A percentile compares a stretch with the other conserved stretches of the same genome.
These are phyloP conservation scores for Fusarium graminum DNA, from an alignment of 2,329 filamentous ascomycete genomes.

Conservation along the genomic window DNA sequence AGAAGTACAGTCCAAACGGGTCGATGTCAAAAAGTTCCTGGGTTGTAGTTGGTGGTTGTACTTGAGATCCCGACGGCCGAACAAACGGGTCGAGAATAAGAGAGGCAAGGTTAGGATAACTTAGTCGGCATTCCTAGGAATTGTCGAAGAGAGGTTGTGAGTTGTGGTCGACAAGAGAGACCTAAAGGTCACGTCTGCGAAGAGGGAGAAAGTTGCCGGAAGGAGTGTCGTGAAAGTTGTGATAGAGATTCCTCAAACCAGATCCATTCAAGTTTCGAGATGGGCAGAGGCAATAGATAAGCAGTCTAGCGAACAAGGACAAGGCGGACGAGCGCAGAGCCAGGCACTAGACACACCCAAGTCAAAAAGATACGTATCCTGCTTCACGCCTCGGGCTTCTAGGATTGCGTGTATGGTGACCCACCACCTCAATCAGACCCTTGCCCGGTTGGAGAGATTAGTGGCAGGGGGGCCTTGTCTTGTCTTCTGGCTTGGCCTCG, in stretches of 20 bases:
- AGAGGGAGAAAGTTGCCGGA: slow-evolving; percentile 49
- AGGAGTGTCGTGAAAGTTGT: slow-evolving; percentile 57
- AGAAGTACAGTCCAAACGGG: slow-evolving; percentile 49
- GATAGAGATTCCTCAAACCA: slow-evolving; percentile 47
- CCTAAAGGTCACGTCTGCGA: slow-evolving; percentile 48
- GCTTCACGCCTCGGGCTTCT: slow-evolving; percentile 49
- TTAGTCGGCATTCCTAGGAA: slow-evolving; percentile 38
- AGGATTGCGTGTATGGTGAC: slow-evolving; percentile 55
- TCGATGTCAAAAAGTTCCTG: slow-evolving; percentile 41
- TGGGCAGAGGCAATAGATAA: slow-evolving; percentile 47
- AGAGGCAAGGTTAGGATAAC: slow-evolving; percentile 20
- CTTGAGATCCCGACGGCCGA: slow-evolving; percentile 59
- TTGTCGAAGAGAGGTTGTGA: slow-evolving; percentile 33
- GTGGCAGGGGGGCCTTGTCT: slow-evolving; percentile 53
- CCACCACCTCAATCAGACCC: slow-evolving; percentile 48
- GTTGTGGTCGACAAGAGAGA: slow-evolving; percentile 43
- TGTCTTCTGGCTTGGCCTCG: slow-evolving; percentile 32
- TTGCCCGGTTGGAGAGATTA: slow-evolving; percentile 52
- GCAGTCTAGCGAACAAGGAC: slow-evolving; percentile 37
- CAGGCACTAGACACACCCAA: slow-evolving; percentile 38
- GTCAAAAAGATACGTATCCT: slow-evolving; percentile 43
- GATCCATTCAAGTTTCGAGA: slow-evolving; percentile 39
- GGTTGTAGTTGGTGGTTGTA: slow-evolving; percentile 42
- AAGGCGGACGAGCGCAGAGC: slow-evolving; percentile 44
- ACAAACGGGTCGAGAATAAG: slow-evolving; percentile 62